A percentile compares a stretch with the other conserved stretches of the same genome.
Conservation (phyloP, 2,329 filamentous ascomycete genomes). For the Fusarium austroafricanum region DNA sequence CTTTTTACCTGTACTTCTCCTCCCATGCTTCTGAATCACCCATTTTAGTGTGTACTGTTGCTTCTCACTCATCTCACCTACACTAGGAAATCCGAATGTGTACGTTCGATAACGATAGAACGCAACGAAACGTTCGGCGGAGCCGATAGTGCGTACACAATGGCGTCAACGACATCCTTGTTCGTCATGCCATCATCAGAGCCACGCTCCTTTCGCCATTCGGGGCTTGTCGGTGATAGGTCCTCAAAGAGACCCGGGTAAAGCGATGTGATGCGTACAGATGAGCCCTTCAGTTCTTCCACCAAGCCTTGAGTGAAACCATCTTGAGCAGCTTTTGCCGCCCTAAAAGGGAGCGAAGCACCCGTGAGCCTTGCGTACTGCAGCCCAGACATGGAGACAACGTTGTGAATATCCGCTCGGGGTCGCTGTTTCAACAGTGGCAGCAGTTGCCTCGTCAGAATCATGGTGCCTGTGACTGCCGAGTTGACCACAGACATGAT, state of each 20-base stretch:
- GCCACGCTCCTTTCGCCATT: neutral
- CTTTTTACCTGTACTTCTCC: too few relatives aligned
- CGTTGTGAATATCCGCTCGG: neutral
- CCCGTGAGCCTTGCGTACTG: neutral
- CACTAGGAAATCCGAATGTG: neutral
- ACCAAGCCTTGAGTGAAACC: neutral
- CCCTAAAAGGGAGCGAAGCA: neutral
- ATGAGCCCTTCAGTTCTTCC: neutral
- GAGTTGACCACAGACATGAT: conserved; percentile 1
- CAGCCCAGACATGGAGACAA: neutral
- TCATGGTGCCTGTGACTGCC: neutral
- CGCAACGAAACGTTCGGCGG: neutral
- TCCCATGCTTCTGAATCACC: too few relatives aligned
- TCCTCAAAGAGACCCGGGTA: conserved; percentile 1
- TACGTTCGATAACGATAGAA: neutral
- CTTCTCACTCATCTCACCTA: neutral
- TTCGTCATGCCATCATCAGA: neutral
- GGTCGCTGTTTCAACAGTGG: neutral
- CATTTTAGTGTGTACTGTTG: too few relatives aligned
- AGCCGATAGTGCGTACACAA: neutral
- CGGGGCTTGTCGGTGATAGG: rapidly evolving
- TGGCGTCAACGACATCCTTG: neutral
- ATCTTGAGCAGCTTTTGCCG: neutral
- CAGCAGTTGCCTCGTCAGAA: neutral
- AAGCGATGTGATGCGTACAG: neutral